Percentiles rank a stretch among this genome's conserved stretches.
Evolutionary conservation across 2,329 filamentous ascomycete genomes (phyloP).

Genomic region (Cladosporium velox): DNA sequence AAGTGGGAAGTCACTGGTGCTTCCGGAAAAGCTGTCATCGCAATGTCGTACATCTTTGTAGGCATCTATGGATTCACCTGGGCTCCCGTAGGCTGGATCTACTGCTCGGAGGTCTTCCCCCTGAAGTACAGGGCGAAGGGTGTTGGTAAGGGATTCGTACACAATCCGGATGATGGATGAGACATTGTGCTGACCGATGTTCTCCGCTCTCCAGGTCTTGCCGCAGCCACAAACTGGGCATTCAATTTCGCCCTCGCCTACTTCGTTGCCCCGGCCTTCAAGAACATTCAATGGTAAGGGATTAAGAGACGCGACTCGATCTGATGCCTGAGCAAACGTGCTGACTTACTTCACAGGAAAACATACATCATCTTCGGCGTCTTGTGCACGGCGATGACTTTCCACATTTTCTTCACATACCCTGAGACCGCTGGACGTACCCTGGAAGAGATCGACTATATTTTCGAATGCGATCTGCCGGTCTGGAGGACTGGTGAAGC

Average conservation of each 20-base stretch:
- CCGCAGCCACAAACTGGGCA: conserved; percentile 63
- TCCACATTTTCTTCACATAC: conserved; percentile 68
- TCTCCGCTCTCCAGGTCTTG: conserved; percentile 45
- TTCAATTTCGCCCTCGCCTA: conserved; percentile 60
- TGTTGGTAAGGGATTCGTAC: conserved; percentile 37
- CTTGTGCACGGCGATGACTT: conserved; percentile 67
- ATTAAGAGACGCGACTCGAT: too few species aligned
- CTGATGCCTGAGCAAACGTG: too few species aligned
- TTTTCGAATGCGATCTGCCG: conserved; percentile 62
- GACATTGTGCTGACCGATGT: background rate
- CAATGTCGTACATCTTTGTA: conserved; percentile 74
- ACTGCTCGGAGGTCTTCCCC: conserved; percentile 62
- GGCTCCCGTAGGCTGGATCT: conserved; percentile 67
- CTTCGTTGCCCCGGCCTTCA: conserved; percentile 61
- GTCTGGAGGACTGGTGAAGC: conserved; percentile 33
- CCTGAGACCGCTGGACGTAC: conserved; percentile 72
- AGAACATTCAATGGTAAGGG: conserved; percentile 49
- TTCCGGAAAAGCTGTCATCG: conserved; percentile 56
- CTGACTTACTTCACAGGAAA: conserved; percentile 34
- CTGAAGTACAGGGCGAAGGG: conserved; percentile 65
- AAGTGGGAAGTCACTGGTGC: conserved; percentile 43
- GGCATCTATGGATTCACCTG: conserved; percentile 67
- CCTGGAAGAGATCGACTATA: conserved; percentile 72
- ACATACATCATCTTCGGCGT: conserved; percentile 75
- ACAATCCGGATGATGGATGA: background rate